Conservation (phyloP, 331 rosid species). For the Pyracantha coccinea region DNA sequence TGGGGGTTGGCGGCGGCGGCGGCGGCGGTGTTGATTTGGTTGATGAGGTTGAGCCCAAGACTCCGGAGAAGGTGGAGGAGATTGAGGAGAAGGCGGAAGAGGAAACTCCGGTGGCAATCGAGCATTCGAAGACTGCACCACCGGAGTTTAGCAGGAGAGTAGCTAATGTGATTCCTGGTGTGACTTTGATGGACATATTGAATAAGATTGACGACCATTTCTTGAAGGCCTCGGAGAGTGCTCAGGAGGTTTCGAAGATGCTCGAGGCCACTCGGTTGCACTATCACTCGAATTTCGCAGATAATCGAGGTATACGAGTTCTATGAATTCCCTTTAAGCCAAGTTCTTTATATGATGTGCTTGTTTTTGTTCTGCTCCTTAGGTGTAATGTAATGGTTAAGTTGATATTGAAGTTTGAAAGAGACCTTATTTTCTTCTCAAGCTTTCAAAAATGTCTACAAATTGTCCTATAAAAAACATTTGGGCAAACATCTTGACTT, state of each 20-base stretch:
- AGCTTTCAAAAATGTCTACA: background rate
- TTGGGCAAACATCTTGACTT: background rate
- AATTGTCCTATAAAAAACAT: background rate
- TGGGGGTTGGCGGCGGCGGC: background rate
- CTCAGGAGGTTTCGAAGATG: constrained; percentile 86
- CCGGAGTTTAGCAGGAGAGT: constrained; percentile 47
- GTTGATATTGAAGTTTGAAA: background rate
- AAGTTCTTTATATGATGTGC: background rate
- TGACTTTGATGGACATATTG: constrained; percentile 47
- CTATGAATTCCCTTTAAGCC: background rate
- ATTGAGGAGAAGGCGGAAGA: constrained; percentile 15
- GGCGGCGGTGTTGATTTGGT: constrained; percentile 1
- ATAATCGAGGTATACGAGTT: constrained; percentile 55
- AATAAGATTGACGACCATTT: constrained; percentile 62
- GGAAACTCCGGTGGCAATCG: constrained; percentile 31
- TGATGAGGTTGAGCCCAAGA: constrained; percentile 47
- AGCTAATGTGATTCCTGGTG: constrained; percentile 28
- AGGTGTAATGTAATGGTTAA: background rate
- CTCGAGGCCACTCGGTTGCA: constrained; percentile 95
- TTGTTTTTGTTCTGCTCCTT: background rate
- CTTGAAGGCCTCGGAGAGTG: constrained; percentile 66
- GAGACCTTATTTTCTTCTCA: background rate
- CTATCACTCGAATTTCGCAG: constrained; percentile 93
- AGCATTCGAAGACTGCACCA: constrained; percentile 68
- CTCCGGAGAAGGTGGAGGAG: constrained; percentile 52